Conservation (phyloP, 2,329 filamentous ascomycete genomes). For the Didymella pomorum region DNA sequence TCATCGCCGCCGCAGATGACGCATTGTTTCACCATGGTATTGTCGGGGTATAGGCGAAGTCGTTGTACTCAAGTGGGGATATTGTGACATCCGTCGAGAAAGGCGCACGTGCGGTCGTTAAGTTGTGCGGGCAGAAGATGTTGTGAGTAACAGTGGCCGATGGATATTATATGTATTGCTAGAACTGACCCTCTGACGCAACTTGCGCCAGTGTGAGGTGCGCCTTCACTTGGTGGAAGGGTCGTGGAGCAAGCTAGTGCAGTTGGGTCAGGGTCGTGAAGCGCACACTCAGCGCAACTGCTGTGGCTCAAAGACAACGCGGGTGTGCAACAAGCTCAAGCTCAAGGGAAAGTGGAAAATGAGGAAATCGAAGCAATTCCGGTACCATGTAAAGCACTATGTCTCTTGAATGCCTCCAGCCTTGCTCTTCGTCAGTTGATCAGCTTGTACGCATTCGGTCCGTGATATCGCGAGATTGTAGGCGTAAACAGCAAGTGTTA, state of each 20-base stretch:
- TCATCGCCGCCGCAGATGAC: conserved; percentile 37
- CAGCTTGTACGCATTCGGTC: not conserved
- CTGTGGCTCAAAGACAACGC: not conserved
- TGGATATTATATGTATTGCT: not conserved
- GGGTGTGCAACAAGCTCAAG: not conserved
- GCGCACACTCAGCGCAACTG: not conserved
- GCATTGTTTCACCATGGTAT: conserved; percentile 26
- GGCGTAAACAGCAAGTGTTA: no score
- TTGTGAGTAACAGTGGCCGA: not conserved
- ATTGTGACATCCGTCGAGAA: conserved; percentile 1
- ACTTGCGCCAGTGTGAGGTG: not conserved
- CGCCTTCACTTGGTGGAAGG: not conserved
- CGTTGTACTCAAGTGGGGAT: not conserved
- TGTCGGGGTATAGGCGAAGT: not conserved
- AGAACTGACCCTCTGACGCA: not conserved
- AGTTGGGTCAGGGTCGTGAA: not conserved
- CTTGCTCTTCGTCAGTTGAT: not conserved
- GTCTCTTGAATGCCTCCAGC: not conserved
- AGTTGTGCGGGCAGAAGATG: not conserved
- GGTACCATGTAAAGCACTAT: not conserved
- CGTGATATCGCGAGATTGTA: not conserved
- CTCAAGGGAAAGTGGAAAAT: not conserved
- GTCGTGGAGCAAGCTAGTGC: not conserved
- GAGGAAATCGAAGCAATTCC: not conserved
- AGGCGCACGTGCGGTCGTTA: not conserved